Evolutionary conservation across 2,329 filamentous ascomycete genomes (phyloP).

Genomic region (Diaporthe velutina): DNA sequence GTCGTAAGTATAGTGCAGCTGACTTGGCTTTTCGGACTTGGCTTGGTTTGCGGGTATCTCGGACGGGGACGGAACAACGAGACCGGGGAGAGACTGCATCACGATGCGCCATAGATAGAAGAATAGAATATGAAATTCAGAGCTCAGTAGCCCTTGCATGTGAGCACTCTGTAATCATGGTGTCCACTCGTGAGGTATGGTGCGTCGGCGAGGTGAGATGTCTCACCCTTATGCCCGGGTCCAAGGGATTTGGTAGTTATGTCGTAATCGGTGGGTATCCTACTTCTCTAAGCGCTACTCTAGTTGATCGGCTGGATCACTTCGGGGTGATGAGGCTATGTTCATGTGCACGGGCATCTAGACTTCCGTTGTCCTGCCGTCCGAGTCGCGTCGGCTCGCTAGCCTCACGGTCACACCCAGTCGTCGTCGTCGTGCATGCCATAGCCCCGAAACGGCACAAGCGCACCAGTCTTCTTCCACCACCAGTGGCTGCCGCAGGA

Average conservation of each 20-base stretch:
- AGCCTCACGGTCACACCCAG: background rate
- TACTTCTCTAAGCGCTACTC: background rate
- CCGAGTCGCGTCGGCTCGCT: background rate
- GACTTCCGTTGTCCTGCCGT: background rate
- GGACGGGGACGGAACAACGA: background rate
- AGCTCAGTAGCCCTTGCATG: too few relatives aligned
- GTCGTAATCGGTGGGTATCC: background rate
- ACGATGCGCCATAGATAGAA: too few relatives aligned
- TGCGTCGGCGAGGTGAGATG: background rate
- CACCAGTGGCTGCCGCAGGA: constrained; percentile 18
- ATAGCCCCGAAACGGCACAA: constrained; percentile 1
- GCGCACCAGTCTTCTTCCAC: constrained; percentile 19
- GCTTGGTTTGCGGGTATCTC: background rate
- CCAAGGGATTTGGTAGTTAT: background rate
- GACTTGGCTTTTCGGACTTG: background rate
- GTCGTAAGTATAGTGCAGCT: background rate
- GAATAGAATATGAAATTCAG: background rate
- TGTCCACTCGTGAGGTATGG: background rate
- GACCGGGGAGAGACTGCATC: too few relatives aligned
- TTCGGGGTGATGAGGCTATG: too few relatives aligned
- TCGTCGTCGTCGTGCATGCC: constrained; percentile 8
- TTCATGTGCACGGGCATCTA: background rate
- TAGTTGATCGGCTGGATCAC: background rate
- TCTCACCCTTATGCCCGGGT: background rate
- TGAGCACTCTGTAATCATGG: background rate